These are phyloP conservation scores for Orbilia quercus DNA, from an alignment of 2,329 filamentous ascomycete genomes.

Conservation along the genomic window DNA sequence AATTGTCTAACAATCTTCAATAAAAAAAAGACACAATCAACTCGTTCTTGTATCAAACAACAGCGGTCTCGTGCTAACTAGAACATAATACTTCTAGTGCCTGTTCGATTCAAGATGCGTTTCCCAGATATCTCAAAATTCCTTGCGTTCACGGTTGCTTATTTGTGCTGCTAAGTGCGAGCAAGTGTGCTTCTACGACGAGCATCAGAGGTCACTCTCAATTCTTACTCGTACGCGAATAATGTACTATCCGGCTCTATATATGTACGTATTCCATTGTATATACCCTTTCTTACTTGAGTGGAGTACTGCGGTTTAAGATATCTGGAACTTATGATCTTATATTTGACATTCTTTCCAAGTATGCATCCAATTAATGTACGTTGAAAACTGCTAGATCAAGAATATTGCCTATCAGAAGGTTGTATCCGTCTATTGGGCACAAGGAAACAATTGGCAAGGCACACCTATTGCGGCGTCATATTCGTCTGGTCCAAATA, in stretches of 20 bases:
- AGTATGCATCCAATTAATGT: not conserved
- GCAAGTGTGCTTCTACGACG: constrained; percentile 56
- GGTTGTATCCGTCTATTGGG: constrained; percentile 58
- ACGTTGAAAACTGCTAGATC: constrained; percentile 48
- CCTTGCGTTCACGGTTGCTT: constrained; percentile 19
- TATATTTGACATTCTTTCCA: too few species aligned
- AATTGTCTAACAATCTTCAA: too few species aligned
- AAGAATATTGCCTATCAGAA: constrained; percentile 60
- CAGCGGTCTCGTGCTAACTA: constrained; percentile 1
- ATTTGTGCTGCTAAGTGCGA: constrained; percentile 23
- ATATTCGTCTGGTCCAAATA: constrained; percentile 56
- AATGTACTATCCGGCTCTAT: constrained; percentile 60
- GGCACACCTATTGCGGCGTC: constrained; percentile 56
- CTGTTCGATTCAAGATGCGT: constrained; percentile 18
- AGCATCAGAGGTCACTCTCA: constrained; percentile 58
- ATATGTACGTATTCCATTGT: constrained; percentile 55
- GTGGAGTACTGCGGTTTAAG: too few species aligned
- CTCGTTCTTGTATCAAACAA: too few species aligned
- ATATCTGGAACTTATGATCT: too few species aligned
- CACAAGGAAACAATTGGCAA: constrained; percentile 59
- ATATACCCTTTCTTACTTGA: too few species aligned
- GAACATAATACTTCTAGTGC: constrained; percentile 6
- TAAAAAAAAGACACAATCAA: too few species aligned
- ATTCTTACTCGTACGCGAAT: constrained; percentile 58
- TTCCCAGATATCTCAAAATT: constrained; percentile 16